Evolutionary conservation across 1,284 basidiomycete genomes (phyloP), one percentile per base, ranked within the genome.

Genomic region (Ceratobasidium sp.): DNA sequence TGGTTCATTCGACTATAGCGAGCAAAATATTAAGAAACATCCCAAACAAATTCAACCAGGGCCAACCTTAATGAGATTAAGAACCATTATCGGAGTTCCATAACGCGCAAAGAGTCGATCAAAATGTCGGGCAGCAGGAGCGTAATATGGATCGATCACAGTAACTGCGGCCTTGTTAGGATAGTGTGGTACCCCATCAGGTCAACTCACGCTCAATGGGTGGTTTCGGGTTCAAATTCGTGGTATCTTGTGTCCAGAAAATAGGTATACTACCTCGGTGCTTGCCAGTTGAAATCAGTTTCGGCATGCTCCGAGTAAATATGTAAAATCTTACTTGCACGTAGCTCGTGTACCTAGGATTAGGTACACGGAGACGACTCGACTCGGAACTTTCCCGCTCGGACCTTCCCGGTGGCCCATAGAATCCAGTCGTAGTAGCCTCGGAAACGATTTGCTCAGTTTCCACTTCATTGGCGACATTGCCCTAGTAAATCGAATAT

Each of bases 401-500:
- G 11, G 56, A 71, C 44, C 69, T 44, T 11, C 57, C 52, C 22
- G 74, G 46, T 66, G 92, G 90, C 82, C 88, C 92, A 81, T 95
- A 94, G 82, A 97, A 97, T 0, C 96, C 90, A 0, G 96, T 99
- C 0, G 96, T 97, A 7, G 97, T 84, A 0, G 95, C 94, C 82
- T 99, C 97, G 2, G 93, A 95, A 0, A 99, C 97, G 70, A 99
- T 98, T 82, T 99, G 98, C 82, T 99, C 98, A 0, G 97, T 99
- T 84, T 99, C 98, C 1, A 99, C 98, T 84, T 99, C 98, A 81
- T 99, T 99, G 0, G 97, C 98, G 1, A 99, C 98, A 82, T 98
- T 95, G 1, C 98, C 98, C 94, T 97, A 22, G 6, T 54, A 25
- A 79, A 71, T 15, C 19, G 15, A 13, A 64, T 4, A 19, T 22